phyloP scores from a whole-genome alignment of 495 filamentous ascomycete species.

The Aspergillus steynii region DNA sequence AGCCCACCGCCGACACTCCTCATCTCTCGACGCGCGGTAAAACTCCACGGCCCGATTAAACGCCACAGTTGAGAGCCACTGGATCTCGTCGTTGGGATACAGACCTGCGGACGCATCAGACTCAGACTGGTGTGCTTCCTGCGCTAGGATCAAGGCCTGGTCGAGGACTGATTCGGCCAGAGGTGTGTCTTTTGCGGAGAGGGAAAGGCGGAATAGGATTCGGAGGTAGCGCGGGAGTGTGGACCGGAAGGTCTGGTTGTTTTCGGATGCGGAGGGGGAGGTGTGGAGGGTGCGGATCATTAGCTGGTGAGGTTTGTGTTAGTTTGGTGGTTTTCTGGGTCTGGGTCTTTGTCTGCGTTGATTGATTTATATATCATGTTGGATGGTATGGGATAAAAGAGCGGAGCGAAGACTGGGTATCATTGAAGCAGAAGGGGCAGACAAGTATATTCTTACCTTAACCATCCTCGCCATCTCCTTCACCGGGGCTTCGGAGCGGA shows the following conservation, averaged over 20 bases:
- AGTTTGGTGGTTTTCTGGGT: not conserved
- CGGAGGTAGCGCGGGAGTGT: conserved; percentile 71
- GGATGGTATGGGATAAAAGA: not conserved
- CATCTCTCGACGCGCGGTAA: conserved; percentile 57
- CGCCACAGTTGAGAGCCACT: conserved; percentile 70
- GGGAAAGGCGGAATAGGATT: conserved; percentile 66
- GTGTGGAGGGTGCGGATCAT: conserved; percentile 20
- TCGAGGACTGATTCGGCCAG: conserved; percentile 37
- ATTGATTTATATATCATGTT: too few relatives aligned
- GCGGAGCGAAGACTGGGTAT: too few relatives aligned
- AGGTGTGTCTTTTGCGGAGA: conserved; percentile 28
- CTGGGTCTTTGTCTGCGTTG: not conserved
- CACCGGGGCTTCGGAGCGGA: conserved; percentile 54
- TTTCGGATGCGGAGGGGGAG: conserved; percentile 12
- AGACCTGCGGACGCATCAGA: not conserved
- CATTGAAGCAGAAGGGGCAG: too few relatives aligned
- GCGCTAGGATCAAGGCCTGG: conserved; percentile 53
- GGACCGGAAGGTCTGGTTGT: conserved; percentile 9
- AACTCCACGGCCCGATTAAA: conserved; percentile 81
- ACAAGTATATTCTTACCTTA: conserved; percentile 18
- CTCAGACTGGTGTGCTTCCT: conserved; percentile 20
- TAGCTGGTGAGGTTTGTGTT: conserved; percentile 8
- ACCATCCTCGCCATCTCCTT: conserved; percentile 33
- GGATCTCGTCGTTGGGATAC: conserved; percentile 63
- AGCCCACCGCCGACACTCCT: conserved; percentile 62